Percentiles rank a stretch among this genome's conserved stretches.
phyloP scores from a whole-genome alignment of 345 rosid genomes.

The Gossypium sturtianum region DNA sequence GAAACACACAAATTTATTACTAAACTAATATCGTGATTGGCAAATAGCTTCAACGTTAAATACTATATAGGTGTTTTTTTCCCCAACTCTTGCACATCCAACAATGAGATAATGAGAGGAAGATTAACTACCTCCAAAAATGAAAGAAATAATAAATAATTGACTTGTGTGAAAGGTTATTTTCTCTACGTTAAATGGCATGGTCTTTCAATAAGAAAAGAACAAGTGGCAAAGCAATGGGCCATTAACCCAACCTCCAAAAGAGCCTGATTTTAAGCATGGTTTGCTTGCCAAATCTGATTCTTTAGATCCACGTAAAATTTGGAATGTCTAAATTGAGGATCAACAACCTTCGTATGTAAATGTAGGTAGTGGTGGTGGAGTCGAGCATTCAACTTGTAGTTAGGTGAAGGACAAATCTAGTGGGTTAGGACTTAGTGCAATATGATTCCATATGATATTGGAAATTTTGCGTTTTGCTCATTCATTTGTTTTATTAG shows the following conservation, averaged over 20 bases:
- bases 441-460: background rate
- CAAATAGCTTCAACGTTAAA: no score
- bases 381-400: background rate
- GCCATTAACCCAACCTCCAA: background rate
- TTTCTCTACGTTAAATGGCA: background rate
- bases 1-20: no score
- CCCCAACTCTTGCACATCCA: no score
- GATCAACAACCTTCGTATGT: no score
- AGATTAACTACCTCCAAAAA: background rate
- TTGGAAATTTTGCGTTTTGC: no score
- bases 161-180: background rate
- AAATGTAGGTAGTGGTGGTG: background rate
- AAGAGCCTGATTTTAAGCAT: background rate
- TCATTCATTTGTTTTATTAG: no score
- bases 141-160: background rate
- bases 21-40: no score
- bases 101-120: no score
- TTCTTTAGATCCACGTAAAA: background rate
- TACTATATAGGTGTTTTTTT: no score
- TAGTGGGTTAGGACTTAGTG: background rate
- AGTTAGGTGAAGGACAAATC: slow-evolving; percentile 2
- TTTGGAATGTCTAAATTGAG: background rate
- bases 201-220: background rate
- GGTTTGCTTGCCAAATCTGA: background rate
- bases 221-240: background rate